Conservation (phyloP, 2,329 filamentous ascomycete genomes). For the Albifimbria verrucaria region DNA sequence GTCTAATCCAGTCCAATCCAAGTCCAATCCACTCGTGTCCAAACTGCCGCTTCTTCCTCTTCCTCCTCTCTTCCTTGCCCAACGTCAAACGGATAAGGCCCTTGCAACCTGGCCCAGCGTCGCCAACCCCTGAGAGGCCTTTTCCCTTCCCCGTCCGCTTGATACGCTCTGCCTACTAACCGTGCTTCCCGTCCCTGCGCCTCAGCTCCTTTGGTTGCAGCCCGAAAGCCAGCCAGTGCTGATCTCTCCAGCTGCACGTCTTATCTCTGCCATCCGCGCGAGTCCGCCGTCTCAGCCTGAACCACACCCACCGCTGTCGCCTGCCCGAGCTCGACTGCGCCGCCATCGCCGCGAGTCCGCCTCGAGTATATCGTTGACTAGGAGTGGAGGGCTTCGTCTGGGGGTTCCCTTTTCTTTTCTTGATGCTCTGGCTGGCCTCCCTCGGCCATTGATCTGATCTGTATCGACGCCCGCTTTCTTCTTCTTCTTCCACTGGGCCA, state of each 20-base stretch:
- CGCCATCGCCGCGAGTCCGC: background rate
- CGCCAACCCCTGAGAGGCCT: background rate
- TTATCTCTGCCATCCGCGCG: background rate
- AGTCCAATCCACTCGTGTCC: too few relatives aligned
- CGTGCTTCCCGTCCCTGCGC: background rate
- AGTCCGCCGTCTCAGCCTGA: background rate
- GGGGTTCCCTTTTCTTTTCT: background rate
- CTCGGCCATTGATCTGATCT: slow-evolving; percentile 1
- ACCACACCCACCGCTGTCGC: background rate
- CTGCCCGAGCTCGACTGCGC: background rate
- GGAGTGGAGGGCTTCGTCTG: background rate
- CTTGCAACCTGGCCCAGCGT: background rate
- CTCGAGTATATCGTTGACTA: background rate
- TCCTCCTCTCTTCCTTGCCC: background rate
- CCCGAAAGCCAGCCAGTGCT: too few relatives aligned
- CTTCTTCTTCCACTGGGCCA: background rate
- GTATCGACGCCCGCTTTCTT: slow-evolving; percentile 7
- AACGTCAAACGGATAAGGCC: background rate
- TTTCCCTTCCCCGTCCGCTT: background rate
- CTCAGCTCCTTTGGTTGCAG: background rate
- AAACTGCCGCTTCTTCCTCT: background rate
- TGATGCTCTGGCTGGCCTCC: background rate
- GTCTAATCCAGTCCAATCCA: too few relatives aligned
- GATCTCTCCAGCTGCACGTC: background rate
- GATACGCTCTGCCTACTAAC: background rate